A percentile compares a stretch with the other conserved stretches of the same genome.
phyloP scores from a whole-genome alignment of 2,329 filamentous ascomycete genomes.

The Colletotrichum australisinense region DNA sequence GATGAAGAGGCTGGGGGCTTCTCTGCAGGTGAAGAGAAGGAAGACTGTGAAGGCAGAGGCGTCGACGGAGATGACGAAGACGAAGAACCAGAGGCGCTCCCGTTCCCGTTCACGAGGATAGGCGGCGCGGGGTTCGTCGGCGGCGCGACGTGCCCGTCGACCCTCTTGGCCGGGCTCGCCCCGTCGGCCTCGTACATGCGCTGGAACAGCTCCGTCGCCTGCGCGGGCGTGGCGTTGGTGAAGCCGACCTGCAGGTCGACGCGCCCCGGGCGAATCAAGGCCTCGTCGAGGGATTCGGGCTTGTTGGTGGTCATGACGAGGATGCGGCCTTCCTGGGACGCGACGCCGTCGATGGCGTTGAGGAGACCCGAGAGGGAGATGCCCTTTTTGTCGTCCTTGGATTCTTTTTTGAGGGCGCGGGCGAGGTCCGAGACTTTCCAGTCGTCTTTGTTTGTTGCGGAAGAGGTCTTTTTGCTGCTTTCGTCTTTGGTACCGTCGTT shows the following conservation, averaged over 20 bases:
- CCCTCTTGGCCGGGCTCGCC: slow-evolving; percentile 23
- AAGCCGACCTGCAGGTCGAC: slow-evolving; percentile 40
- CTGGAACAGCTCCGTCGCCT: slow-evolving; percentile 69
- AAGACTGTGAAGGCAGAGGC: not conserved
- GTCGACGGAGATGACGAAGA: slow-evolving; percentile 5
- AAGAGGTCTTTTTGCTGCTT: slow-evolving; percentile 28
- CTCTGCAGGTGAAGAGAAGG: not conserved
- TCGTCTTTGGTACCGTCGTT: slow-evolving; percentile 34
- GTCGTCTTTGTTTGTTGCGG: slow-evolving; percentile 36
- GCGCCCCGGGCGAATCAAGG: slow-evolving; percentile 74
- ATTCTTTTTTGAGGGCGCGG: slow-evolving; percentile 53
- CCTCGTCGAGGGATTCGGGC: slow-evolving; percentile 78
- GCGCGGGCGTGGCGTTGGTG: slow-evolving; percentile 47
- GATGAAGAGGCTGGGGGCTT: not conserved
- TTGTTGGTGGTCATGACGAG: slow-evolving; percentile 88
- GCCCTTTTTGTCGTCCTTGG: slow-evolving; percentile 53
- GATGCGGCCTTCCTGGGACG: slow-evolving; percentile 81
- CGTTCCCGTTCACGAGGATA: slow-evolving; percentile 13
- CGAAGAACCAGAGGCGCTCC: not conserved
- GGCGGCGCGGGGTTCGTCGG: slow-evolving; percentile 18
- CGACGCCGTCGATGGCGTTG: slow-evolving; percentile 87
- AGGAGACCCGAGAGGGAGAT: slow-evolving; percentile 84
- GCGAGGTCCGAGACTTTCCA: slow-evolving; percentile 55
- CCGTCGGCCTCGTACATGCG: slow-evolving; percentile 67
- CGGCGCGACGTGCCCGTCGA: slow-evolving; percentile 23